Percentiles rank a stretch among this genome's conserved stretches.
phyloP scores from a whole-genome alignment of 225 moss, liverwort and hornwort species.

The Bryoerythrophyllum caledonicum region DNA sequence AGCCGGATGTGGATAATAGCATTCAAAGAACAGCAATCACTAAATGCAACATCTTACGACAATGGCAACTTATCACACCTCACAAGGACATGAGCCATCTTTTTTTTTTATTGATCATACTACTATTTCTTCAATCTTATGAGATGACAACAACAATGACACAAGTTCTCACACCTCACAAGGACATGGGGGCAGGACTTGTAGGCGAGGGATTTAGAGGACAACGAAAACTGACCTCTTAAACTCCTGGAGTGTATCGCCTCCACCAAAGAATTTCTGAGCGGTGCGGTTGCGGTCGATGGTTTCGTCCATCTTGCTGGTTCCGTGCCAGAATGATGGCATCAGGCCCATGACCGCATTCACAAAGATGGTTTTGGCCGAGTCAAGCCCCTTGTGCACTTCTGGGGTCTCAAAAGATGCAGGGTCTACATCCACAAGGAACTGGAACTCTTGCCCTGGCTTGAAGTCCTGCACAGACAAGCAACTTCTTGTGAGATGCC shows the following conservation, averaged over 20 bases:
- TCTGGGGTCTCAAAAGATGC: slow-evolving; percentile 59
- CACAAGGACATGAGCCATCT: no score
- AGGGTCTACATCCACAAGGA: slow-evolving; percentile 79
- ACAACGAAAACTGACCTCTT: slow-evolving; percentile 56
- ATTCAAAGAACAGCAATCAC: not conserved
- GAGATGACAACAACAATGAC: not conserved
- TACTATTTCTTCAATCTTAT: no score
- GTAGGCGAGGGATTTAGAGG: not conserved
- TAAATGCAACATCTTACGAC: no score
- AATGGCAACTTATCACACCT: no score
- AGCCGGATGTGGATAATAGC: not conserved
- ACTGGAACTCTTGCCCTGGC: slow-evolving; percentile 65
- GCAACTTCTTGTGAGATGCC: not conserved
- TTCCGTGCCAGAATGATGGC: slow-evolving; percentile 85
- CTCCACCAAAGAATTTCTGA: slow-evolving; percentile 83
- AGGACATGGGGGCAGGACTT: not conserved
- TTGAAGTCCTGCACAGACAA: slow-evolving; percentile 61
- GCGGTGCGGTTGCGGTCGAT: slow-evolving; percentile 78
- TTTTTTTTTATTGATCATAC: no score
- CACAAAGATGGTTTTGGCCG: slow-evolving; percentile 76
- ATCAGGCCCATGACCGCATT: slow-evolving; percentile 92
- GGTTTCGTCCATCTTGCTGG: slow-evolving; percentile 84
- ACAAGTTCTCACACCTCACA: not conserved
- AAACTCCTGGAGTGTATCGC: slow-evolving; percentile 88
- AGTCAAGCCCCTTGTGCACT: slow-evolving; percentile 46